Evolutionary conservation across 192 early-diverging fungal genomes (phyloP), one percentile per base, ranked within the genome.

Genomic region (Rhizophlyctis rosea): DNA sequence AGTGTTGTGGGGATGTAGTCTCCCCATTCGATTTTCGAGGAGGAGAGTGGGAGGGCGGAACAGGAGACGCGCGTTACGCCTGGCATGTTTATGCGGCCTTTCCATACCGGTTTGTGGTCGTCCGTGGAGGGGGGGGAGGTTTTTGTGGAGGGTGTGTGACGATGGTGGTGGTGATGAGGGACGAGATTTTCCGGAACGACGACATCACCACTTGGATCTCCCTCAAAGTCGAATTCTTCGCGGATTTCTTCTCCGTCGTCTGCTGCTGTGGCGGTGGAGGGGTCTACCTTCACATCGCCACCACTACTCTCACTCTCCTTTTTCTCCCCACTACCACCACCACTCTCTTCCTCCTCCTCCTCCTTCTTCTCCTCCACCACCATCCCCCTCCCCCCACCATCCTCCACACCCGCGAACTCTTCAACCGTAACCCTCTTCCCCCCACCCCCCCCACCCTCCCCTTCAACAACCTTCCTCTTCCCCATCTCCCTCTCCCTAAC

Each of bases 1-100:
- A 91, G 72, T 0, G 65, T 71, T 7, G 76, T 67, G 5, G 88
- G 73, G 13, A 91, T 64, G 16, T 87, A 54, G 50, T 84, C 77
- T 33, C 72, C 68, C 88, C 90, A 88, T 18, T 25, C 25, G 33
- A 70, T 72, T 7, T 53, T 11, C 1, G 69, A 63, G 30, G 69
- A 65, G 25, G 86, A 60, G 13, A 54, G 50, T 36, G 74, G 63
- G 2, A 87, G 87, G 3, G 80, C 84, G 18, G 55, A 32, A 0
- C 81, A 81, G 5, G 62, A 64, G 54, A 91, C 86, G 49, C 73
- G 74, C 1, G 79, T 80, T 14, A 90, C 86, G 25, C 84, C 76
- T 0, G 75, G 81, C 88, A 90, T 90, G 18, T 74, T 70, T 16
- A 88, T 57, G 1, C 65, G 63, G 3, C 90, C 90, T 21, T 70